phyloP scores from a whole-genome alignment of 495 filamentous ascomycete species.

The Physcia stellaris region DNA sequence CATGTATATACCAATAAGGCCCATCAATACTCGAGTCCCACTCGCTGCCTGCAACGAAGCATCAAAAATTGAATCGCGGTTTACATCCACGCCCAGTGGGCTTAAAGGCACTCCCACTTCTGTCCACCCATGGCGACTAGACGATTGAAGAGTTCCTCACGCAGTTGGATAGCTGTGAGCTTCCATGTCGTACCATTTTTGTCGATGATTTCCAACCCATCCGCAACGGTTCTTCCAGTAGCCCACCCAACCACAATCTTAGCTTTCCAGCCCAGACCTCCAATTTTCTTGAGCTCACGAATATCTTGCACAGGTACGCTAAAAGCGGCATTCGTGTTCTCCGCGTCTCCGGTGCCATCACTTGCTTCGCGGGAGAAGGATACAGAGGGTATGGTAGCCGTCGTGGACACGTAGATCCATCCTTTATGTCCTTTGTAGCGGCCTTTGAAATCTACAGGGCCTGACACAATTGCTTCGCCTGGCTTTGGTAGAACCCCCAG shows the following conservation, averaged over 20 bases:
- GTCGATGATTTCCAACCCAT: conserved; percentile 59
- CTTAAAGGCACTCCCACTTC: conserved; percentile 90
- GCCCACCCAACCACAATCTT: conserved; percentile 79
- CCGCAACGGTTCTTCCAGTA: conserved; percentile 58
- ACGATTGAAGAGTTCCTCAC: conserved; percentile 80
- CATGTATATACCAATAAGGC: too few relatives aligned
- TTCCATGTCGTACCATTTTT: conserved; percentile 37
- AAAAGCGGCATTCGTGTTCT: conserved; percentile 17
- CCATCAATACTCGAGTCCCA: too few relatives aligned
- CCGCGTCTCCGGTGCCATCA: conserved; percentile 22
- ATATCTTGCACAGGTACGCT: conserved; percentile 45
- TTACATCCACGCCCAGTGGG: too few relatives aligned
- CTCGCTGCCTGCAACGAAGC: too few relatives aligned
- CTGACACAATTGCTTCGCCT: conserved; percentile 29
- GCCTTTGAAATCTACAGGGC: conserved; percentile 64
- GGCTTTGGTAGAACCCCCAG: conserved; percentile 52
- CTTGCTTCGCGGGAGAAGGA: conserved; percentile 39
- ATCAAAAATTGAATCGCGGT: too few relatives aligned
- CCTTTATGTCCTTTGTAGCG: conserved; percentile 61
- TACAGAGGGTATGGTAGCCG: conserved; percentile 42
- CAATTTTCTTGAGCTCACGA: conserved; percentile 63
- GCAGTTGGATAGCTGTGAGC: conserved; percentile 57
- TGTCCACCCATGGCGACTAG: conserved; percentile 70
- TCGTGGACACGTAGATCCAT: conserved; percentile 51
- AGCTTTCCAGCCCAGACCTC: conserved; percentile 79